Percentiles rank a stretch among this genome's conserved stretches.
phyloP scores from a whole-genome alignment of 345 rosid genomes.

The Dovyalis caffra region DNA sequence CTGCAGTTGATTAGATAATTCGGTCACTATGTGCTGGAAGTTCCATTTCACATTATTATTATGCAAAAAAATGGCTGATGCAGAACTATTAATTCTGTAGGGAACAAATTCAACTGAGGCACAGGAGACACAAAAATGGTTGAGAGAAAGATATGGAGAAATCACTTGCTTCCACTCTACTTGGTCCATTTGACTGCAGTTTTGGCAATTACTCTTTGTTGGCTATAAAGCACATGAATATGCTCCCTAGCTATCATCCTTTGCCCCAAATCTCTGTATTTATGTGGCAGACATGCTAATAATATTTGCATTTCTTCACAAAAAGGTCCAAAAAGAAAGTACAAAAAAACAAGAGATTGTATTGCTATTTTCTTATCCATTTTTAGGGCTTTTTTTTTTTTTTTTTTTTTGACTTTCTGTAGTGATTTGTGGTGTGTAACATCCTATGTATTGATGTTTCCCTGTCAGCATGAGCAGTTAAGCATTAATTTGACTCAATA shows the following conservation, averaged over 20 bases:
- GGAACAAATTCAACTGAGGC: slow-evolving; percentile 40
- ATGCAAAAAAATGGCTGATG: slow-evolving; percentile 1
- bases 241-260: slow-evolving; percentile 28
- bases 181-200: slow-evolving; percentile 51
- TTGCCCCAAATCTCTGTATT: slow-evolving; percentile 22
- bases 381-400: slow-evolving; percentile 1
- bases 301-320: slow-evolving; percentile 15
- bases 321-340: slow-evolving; percentile 18
- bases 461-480: slow-evolving; percentile 17
- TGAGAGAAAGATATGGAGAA: slow-evolving; percentile 38
- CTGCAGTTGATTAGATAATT: background rate
- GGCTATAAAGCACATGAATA: slow-evolving; percentile 28
- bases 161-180: slow-evolving; percentile 31
- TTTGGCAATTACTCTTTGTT: slow-evolving; percentile 29
- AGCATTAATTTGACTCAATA: slow-evolving; percentile 16
- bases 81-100: slow-evolving; percentile 33
- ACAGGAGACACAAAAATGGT: slow-evolving; percentile 36
- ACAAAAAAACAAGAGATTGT: slow-evolving; percentile 1
- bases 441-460: slow-evolving; percentile 17
- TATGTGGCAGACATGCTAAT: slow-evolving; percentile 15
- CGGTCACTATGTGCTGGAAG: background rate
- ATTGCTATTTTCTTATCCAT: slow-evolving; percentile 18
- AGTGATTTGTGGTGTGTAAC: slow-evolving; percentile 7
- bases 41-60: too few relatives aligned
- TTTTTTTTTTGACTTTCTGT: background rate